Conservation (phyloP, 495 filamentous ascomycete species). For the Penicillium silybi region DNA sequence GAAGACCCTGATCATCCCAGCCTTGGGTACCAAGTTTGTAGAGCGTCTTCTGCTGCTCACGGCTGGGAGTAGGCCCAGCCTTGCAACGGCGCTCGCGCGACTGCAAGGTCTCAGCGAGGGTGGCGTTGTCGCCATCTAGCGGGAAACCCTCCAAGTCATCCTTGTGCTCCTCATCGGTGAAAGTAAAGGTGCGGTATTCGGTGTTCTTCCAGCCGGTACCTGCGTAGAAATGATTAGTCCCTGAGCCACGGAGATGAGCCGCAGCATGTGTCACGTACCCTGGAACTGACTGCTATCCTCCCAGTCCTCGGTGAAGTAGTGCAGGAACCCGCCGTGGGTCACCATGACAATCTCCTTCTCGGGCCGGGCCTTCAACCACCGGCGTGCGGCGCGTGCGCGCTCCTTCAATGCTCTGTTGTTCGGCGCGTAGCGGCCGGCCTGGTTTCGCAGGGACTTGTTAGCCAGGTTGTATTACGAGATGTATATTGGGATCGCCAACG, state of each 20-base stretch:
- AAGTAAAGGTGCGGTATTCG: constrained; percentile 73
- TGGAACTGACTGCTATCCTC: constrained; percentile 52
- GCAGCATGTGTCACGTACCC: constrained; percentile 36
- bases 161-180: constrained; percentile 44
- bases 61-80: constrained; percentile 28
- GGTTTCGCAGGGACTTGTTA: background rate
- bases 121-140: constrained; percentile 53
- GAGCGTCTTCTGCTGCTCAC: constrained; percentile 35
- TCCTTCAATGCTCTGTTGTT: constrained; percentile 52
- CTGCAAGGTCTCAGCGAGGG: constrained; percentile 59
- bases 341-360: constrained; percentile 67
- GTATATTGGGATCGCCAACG: background rate
- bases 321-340: constrained; percentile 66
- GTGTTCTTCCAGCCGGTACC: constrained; percentile 85
- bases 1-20: constrained; percentile 43
- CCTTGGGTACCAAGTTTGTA: constrained; percentile 41
- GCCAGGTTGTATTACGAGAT: background rate
- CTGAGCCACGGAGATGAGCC: background rate
- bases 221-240: constrained; percentile 7
- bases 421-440: constrained; percentile 54
- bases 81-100: constrained; percentile 56
- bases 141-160: constrained; percentile 36
- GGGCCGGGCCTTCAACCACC: constrained; percentile 57
- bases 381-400: constrained; percentile 61
- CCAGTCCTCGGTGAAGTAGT: constrained; percentile 84